phyloP scores from a whole-genome alignment of 805 yeast genomes.

The Saturnispora sanitii region DNA sequence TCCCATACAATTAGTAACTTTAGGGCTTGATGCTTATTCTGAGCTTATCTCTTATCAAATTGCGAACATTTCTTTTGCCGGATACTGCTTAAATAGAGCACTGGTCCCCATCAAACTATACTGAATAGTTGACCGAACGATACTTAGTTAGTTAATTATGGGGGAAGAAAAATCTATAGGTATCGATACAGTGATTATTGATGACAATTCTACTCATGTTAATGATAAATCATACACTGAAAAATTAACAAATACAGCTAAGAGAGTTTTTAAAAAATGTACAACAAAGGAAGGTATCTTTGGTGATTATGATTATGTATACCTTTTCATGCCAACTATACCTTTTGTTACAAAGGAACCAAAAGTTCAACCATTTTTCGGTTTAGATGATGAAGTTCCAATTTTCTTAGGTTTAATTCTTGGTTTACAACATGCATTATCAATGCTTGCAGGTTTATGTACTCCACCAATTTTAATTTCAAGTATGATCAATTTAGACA shows the following conservation, averaged over 20 bases:
- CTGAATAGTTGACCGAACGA: no score
- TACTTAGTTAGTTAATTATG: no score
- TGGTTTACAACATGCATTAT: slow-evolving; percentile 79
- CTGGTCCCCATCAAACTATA: not conserved
- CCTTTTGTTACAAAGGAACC: slow-evolving; percentile 47
- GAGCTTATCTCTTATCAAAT: not conserved
- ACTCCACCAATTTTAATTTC: slow-evolving; percentile 76
- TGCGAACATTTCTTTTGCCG: not conserved
- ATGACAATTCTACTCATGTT: not conserved
- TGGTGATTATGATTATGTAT: slow-evolving; percentile 79
- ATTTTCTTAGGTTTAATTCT: slow-evolving; percentile 60
- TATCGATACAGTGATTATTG: not conserved
- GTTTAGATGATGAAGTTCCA: slow-evolving; percentile 73
- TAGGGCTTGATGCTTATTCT: not conserved
- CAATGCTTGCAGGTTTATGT: slow-evolving; percentile 88
- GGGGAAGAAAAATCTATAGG: not conserved
- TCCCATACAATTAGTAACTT: not conserved
- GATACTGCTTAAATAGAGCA: not conserved
- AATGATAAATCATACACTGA: not conserved
- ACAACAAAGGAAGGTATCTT: slow-evolving; percentile 72
- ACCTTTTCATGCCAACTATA: slow-evolving; percentile 67
- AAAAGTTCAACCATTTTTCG: slow-evolving; percentile 71
- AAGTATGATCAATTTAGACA: slow-evolving; percentile 46
- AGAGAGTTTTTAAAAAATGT: slow-evolving; percentile 15
- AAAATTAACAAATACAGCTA: not conserved